Base-by-base conservation (phyloP, 495 filamentous ascomycete species). In the Penicillium steckii region DNA sequence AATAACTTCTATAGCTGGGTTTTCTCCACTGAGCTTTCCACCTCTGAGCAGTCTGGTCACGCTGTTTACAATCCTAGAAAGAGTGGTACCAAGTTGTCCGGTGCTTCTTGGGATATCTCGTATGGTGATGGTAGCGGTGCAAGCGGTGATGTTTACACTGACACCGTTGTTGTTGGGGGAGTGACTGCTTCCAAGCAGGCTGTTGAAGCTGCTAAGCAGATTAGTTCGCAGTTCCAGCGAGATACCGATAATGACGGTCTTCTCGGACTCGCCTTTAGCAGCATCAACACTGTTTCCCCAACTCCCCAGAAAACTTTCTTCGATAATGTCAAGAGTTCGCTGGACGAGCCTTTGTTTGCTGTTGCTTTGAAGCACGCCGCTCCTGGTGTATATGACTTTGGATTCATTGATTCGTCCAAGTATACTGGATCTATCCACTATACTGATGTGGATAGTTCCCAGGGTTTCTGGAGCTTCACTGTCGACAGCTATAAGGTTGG, bases 51-150 rank as follows among this genome's bases (percentile, higher is more conserved):
- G 27, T 62, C 62, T 30, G 85, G 83, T 10, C 86, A 90, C 65
- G 64, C 69, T 6, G 42, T 83, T 57, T 91, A 90, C 72, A 71
- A 73, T 44, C 80, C 83, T 0, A 76, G 73, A 50, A 59, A 53
- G 17, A 80, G 74, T 19, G 63, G 76, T 2, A 72, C 70, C 38
- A 58, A 74, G 56, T 43, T 85, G 12, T 17, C 45, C 4, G 83
- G 81, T 18, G 70, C 78, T 15, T 76, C 72, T 7, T 91, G 86
- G 86, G 46, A 62, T 15, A 90, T 91, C 60, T 62, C 65, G 1
- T 92, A 91, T 64, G 87, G 86, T 40, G 88, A 93, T 58, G 79
- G 83, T 37, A 87, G 82, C 59, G 69, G 67, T 37, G 84, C 84
- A 22, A 71, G 67, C 55, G 86, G 87, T 10, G 71, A 73, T 29